Percentiles rank a stretch among this genome's conserved stretches.
Evolutionary conservation across 176 grass and related monocot genomes (phyloP).

Genomic region (Elaeis guineensis): DNA sequence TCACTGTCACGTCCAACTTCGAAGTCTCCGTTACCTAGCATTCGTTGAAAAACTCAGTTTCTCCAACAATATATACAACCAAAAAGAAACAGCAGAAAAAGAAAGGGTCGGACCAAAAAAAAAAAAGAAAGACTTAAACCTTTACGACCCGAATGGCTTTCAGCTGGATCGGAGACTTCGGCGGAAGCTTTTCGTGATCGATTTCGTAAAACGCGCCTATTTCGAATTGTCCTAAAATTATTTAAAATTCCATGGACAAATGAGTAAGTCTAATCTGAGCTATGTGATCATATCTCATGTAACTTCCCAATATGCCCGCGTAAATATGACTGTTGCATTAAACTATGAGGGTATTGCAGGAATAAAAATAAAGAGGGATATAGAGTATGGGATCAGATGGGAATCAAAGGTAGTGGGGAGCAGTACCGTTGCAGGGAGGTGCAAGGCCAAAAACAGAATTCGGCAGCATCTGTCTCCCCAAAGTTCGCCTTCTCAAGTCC

Average conservation of each 20-base stretch:
- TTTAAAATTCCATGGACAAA: too few species aligned
- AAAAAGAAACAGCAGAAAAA: too few species aligned
- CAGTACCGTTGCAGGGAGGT: constrained; percentile 15
- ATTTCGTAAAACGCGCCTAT: constrained; percentile 65
- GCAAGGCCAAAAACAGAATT: constrained; percentile 13
- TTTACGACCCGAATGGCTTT: constrained; percentile 65
- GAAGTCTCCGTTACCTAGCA: constrained; percentile 47
- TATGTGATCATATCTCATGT: neutral
- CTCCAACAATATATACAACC: too few species aligned
- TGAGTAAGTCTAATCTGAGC: too few species aligned
- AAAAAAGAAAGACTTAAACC: constrained; percentile 1
- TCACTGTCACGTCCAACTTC: constrained; percentile 53
- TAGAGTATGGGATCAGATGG: too few species aligned
- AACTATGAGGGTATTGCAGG: too few species aligned
- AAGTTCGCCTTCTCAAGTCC: constrained; percentile 2
- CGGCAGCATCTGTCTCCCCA: constrained; percentile 4
- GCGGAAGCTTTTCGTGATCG: constrained; percentile 63
- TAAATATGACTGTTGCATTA: neutral
- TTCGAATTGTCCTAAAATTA: neutral
- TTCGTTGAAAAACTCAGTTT: too few species aligned
- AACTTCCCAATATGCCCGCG: neutral
- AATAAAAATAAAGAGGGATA: too few species aligned
- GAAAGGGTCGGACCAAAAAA: too few species aligned
- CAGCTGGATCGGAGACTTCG: constrained; percentile 65
- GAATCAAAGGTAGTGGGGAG: neutral